These are phyloP conservation scores for Metschnikowia kofuensis DNA, from an alignment of 805 yeast species.

Conservation along the genomic window DNA sequence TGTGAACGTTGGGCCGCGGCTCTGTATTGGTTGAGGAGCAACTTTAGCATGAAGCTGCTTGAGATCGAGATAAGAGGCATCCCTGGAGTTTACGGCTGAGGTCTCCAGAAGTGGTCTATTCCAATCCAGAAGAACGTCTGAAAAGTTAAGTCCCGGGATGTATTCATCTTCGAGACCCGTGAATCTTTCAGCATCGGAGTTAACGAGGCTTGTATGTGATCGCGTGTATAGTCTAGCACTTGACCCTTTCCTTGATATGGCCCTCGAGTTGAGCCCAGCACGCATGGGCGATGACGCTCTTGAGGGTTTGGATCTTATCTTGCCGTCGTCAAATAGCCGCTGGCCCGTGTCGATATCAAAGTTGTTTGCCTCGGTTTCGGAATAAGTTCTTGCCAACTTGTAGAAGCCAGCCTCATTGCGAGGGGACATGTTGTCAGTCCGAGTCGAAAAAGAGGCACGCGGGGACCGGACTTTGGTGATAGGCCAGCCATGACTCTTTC, in stretches of 20 bases:
- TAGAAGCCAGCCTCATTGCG: conserved; percentile 13
- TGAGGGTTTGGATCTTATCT: conserved; percentile 41
- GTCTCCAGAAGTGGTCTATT: conserved; percentile 38
- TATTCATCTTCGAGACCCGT: conserved; percentile 72
- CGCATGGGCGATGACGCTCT: conserved; percentile 17
- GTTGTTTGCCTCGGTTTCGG: conserved; percentile 63
- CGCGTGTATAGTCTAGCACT: conserved; percentile 27
- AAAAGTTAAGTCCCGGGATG: conserved; percentile 66
- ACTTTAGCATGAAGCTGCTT: conserved; percentile 42
- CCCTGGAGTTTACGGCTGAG: conserved; percentile 26
- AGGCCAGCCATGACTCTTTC: conserved; percentile 8
- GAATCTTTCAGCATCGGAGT: conserved; percentile 15
- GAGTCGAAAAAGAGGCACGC: conserved; percentile 4
- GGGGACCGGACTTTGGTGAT: conserved; percentile 7
- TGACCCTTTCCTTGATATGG: conserved; percentile 3
- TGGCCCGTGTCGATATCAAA: conserved; percentile 56
- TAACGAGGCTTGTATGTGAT: conserved; percentile 26
- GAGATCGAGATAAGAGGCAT: conserved; percentile 39
- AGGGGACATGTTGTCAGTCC: background rate
- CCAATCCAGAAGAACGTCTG: conserved; percentile 49
- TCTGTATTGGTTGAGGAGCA: conserved; percentile 39
- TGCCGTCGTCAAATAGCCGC: conserved; percentile 51
- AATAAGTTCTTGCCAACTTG: conserved; percentile 52
- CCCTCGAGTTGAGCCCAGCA: background rate
- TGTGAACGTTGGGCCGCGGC: conserved; percentile 14